Evolutionary conservation across 805 yeast species (phyloP).

Genomic region (Candida nemodendra): DNA sequence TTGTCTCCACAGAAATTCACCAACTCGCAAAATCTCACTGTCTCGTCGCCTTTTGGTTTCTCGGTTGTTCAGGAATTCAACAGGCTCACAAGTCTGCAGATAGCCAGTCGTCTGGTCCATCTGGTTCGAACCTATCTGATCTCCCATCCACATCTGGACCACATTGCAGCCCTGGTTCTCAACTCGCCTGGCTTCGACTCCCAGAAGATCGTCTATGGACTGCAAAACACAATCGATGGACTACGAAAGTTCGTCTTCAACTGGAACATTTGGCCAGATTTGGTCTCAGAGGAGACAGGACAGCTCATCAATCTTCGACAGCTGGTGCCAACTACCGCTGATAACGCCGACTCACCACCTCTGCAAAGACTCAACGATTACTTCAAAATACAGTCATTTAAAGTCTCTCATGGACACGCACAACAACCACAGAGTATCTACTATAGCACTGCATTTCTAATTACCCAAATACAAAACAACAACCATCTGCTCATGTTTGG

Average conservation of each 20-base stretch:
- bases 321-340: not conserved
- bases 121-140: conserved; percentile 48
- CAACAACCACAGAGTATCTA: conserved; percentile 22
- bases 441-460: conserved; percentile 60
- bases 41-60: conserved; percentile 8
- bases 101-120: conserved; percentile 30
- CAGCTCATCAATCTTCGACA: conserved; percentile 19
- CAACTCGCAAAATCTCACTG: conserved; percentile 3
- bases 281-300: conserved; percentile 36
- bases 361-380: conserved; percentile 29
- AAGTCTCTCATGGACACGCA: conserved; percentile 36
- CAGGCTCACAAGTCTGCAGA: conserved; percentile 9
- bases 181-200: conserved; percentile 59
- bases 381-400: conserved; percentile 42
- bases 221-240: conserved; percentile 49
- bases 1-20: conserved; percentile 8
- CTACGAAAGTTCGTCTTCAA: conserved; percentile 63
- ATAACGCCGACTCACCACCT: not conserved
- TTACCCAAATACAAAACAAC: conserved; percentile 33
- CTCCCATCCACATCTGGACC: conserved; percentile 87
- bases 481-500: conserved; percentile 66
- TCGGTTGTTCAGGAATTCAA: conserved; percentile 4
- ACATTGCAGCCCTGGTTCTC: conserved; percentile 62
- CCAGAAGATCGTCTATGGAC: conserved; percentile 51
- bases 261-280: conserved; percentile 77